These are phyloP conservation scores for Mucor ambiguus DNA, from an alignment of 371 early-diverging fungal species.

Conservation along the genomic window DNA sequence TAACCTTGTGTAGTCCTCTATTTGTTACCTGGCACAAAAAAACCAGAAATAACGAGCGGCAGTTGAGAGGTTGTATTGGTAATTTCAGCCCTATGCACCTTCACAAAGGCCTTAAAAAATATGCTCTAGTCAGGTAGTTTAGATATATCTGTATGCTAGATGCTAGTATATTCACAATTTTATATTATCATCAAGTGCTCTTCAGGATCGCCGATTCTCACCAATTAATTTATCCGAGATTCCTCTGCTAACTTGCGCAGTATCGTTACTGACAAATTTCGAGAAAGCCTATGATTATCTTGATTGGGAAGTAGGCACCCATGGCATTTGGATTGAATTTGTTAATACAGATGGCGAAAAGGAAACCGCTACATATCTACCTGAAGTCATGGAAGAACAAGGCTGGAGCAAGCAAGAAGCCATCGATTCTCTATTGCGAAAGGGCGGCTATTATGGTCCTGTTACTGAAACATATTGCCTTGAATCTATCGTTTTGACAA, in stretches of 20 bases:
- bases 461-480: conserved; percentile 62
- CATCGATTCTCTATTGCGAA: conserved; percentile 81
- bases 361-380: conserved; percentile 87
- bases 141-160: neutral
- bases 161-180: neutral
- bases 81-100: conserved; percentile 81
- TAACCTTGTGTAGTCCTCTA: conserved; percentile 59
- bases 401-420: conserved; percentile 88
- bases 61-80: conserved; percentile 93
- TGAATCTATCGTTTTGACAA: conserved; percentile 61
- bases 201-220: conserved; percentile 80
- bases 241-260: conserved; percentile 66
- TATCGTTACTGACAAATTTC: conserved; percentile 87
- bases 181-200: conserved; percentile 56
- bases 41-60: conserved; percentile 35
- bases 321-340: conserved; percentile 94
- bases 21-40: conserved; percentile 86
- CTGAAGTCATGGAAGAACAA: conserved; percentile 76
- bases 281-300: conserved; percentile 71
- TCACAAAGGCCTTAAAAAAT: conserved; percentile 73
- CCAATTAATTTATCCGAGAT: conserved; percentile 77
- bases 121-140: conserved; percentile 78
- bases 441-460: conserved; percentile 74
- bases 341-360: conserved; percentile 49
- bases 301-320: conserved; percentile 92